A percentile compares a stretch with the other conserved stretches of the same genome.
phyloP scores from a whole-genome alignment of 129 eudicot genomes.

The Flaveria bidentis region DNA sequence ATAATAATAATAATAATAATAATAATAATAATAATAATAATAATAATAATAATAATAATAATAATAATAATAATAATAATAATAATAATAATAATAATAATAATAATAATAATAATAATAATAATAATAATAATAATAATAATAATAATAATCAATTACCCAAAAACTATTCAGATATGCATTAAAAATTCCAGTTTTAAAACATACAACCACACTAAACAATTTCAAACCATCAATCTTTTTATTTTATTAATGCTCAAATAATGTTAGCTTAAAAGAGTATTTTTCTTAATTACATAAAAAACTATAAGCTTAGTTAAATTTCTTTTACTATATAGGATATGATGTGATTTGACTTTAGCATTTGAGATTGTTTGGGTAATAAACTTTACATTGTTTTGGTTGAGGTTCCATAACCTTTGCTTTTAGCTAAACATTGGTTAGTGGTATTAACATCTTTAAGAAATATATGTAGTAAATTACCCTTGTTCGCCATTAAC shows the following conservation, averaged over 20 bases:
- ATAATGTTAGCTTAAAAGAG: neutral
- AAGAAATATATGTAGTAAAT: slow-evolving; percentile 10
- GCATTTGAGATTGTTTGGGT: neutral
- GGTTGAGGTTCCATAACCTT: slow-evolving; percentile 12
- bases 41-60: too few species aligned
- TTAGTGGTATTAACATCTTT: slow-evolving; percentile 26
- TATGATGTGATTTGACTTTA: neutral
- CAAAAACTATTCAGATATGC: too few species aligned
- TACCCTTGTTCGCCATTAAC: slow-evolving; percentile 12
- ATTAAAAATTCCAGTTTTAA: too few species aligned
- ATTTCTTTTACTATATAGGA: neutral
- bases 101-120: too few species aligned
- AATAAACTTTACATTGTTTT: neutral
- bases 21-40: too few species aligned
- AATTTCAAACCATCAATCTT: too few species aligned
- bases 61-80: too few species aligned
- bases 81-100: too few species aligned
- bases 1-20: too few species aligned
- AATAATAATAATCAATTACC: too few species aligned
- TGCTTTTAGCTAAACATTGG: slow-evolving; percentile 27
- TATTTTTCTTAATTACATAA: neutral
- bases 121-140: too few species aligned
- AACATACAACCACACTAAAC: too few species aligned
- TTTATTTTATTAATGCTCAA: neutral
- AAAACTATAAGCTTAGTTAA: neutral